Evolutionary conservation across 495 filamentous ascomycete species (phyloP), one percentile per base, ranked within the genome.

Genomic region (Talaromyces liani): DNA sequence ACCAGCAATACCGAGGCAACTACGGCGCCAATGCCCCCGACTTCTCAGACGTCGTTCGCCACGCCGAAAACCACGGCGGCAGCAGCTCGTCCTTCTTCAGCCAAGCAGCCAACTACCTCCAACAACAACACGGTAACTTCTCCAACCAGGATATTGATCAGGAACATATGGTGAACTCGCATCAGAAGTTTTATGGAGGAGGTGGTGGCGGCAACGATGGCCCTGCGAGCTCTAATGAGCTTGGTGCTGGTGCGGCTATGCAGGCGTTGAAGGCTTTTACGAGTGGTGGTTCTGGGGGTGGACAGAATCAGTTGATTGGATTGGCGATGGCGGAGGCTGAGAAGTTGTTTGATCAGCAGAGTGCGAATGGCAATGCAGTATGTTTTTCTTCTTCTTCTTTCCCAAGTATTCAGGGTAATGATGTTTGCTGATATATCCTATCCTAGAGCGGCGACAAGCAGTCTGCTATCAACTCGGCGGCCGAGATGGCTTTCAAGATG

Each of bases 211-310:
- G 72, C n/a, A 64, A 70, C 64, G 67, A 27, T 68, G 66, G 60
- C 22, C 60, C 73, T 5, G 75, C 79, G 60, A 72, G 77, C 58
- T 72, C 73, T 9, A 61, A 69, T 12, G 75, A 76, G 2, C 66
- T 89, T 18, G 87, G 87, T 18, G 76, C 80, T 1, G 87, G 85
- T 0, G 86, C 86, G 4, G 87, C 87, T 0, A 80, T 89, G 80
- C 84, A 89, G 75, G 87, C 87, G 7, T 64, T 90, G 67, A 89
- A 89, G 79, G 83, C 85, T 81, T 89, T 88, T 61, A 79, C 75
- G 2, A 70, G 72, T 7, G 67, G 70, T 1, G 67, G 70, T 0
- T 31, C 47, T 3, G 63, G 10, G 22, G 61, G 68, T n/a, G 55
- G 75, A 45, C 79, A 88, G 78, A 87, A 82, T 69, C 72, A 80